These are phyloP conservation scores for Colletotrichum eleusines DNA, from an alignment of 2,329 filamentous ascomycete species.

Conservation along the genomic window DNA sequence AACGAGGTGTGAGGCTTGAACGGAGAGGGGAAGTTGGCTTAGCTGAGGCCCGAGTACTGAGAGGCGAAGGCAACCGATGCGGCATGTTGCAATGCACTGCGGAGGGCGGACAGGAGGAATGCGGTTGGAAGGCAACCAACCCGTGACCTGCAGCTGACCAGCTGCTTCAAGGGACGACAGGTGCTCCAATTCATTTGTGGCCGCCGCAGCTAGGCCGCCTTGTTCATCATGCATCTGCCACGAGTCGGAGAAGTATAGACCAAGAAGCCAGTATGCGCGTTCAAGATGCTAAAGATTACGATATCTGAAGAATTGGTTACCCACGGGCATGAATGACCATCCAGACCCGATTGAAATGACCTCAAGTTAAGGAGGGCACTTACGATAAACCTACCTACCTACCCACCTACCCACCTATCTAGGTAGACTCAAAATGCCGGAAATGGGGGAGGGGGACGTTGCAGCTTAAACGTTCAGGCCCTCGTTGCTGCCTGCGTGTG, in stretches of 20 bases:
- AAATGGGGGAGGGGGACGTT: neutral
- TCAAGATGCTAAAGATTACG: neutral
- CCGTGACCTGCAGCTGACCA: conserved; percentile 22
- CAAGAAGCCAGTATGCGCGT: neutral
- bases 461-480: neutral
- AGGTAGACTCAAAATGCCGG: too few relatives aligned
- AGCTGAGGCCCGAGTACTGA: neutral
- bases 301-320: neutral
- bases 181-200: neutral
- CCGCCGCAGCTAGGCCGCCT: neutral
- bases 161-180: neutral
- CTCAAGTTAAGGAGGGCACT: too few relatives aligned
- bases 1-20: neutral
- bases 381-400: too few relatives aligned
- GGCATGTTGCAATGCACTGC: neutral
- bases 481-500: neutral
- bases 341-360: too few relatives aligned
- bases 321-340: neutral
- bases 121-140: conserved; percentile 1
- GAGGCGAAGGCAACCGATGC: neutral
- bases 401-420: too few relatives aligned
- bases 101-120: neutral
- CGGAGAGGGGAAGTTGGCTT: conserved; percentile 5
- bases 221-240: neutral
- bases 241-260: neutral